phyloP scores from a whole-genome alignment of 2,329 filamentous ascomycete species.

The Clonostachys chloroleuca region DNA sequence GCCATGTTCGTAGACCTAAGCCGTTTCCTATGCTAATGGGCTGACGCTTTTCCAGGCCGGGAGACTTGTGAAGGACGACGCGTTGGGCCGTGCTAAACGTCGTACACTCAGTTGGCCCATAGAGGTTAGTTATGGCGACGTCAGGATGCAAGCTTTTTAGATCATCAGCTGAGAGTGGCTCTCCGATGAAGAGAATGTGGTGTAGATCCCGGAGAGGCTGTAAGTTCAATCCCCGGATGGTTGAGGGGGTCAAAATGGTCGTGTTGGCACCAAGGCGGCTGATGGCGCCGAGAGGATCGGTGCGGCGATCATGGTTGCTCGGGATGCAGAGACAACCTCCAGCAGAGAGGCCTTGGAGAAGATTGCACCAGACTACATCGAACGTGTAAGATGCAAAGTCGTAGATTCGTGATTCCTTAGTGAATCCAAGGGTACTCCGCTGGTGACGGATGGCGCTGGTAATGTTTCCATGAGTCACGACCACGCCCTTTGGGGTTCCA shows the following conservation, averaged over 20 bases:
- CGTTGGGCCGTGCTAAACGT: slow-evolving; percentile 21
- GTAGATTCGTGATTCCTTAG: slow-evolving; percentile 1
- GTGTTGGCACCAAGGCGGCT: slow-evolving; percentile 16
- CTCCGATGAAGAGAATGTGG: too few species aligned
- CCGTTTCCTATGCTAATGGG: slow-evolving; percentile 2
- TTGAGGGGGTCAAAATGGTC: too few species aligned
- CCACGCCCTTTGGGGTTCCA: slow-evolving; percentile 5
- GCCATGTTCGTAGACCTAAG: slow-evolving; percentile 9
- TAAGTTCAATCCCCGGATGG: too few species aligned
- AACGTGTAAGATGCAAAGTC: slow-evolving; percentile 8
- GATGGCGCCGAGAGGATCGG: slow-evolving; percentile 3
- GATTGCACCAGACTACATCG: slow-evolving; percentile 4
- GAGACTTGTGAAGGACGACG: slow-evolving; percentile 4
- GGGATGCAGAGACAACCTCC: slow-evolving; percentile 9
- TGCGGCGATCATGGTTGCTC: slow-evolving; percentile 6
- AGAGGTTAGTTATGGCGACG: slow-evolving; percentile 19
- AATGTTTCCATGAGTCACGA: slow-evolving; percentile 2
- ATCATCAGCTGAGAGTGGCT: slow-evolving; percentile 30
- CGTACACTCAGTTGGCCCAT: slow-evolving; percentile 41
- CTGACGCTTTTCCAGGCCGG: too few species aligned
- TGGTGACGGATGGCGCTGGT: background rate
- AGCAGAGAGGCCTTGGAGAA: slow-evolving; percentile 1
- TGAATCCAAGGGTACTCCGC: slow-evolving; percentile 18
- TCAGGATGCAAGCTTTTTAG: slow-evolving; percentile 24
- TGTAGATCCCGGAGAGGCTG: too few species aligned